phyloP scores from a whole-genome alignment of 768 basidiomycete species.

The Amanita muscaria region DNA sequence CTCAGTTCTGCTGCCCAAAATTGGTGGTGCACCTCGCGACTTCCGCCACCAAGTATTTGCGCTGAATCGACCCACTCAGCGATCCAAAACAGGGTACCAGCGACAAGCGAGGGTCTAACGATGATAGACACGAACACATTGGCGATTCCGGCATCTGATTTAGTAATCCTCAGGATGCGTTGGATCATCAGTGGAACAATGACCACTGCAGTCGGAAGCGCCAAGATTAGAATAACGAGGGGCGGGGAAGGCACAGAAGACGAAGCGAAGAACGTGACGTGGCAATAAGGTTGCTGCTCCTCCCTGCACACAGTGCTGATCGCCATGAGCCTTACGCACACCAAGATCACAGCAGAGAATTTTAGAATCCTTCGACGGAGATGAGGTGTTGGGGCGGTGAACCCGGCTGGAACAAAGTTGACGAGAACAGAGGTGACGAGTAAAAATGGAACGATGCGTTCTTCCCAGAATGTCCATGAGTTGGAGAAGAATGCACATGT shows the following conservation, averaged over 20 bases:
- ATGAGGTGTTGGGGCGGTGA: constrained; percentile 57
- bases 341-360: constrained; percentile 57
- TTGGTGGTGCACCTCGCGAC: constrained; percentile 14
- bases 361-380: constrained; percentile 71
- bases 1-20: constrained; percentile 34
- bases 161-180: constrained; percentile 52
- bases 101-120: constrained; percentile 48
- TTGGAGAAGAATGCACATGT: constrained; percentile 79
- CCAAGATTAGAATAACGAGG: constrained; percentile 43
- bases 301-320: constrained; percentile 87
- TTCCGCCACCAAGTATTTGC: constrained; percentile 29
- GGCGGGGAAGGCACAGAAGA: constrained; percentile 63
- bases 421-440: constrained; percentile 56
- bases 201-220: constrained; percentile 42
- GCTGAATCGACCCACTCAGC: constrained; percentile 72
- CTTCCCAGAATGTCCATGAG: constrained; percentile 98
- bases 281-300: constrained; percentile 87
- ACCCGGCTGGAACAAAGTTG: constrained; percentile 42
- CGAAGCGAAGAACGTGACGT: constrained; percentile 82
- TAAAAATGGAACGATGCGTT: constrained; percentile 71
- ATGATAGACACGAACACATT: constrained; percentile 50
- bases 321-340: constrained; percentile 67
- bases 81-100: constrained; percentile 64
- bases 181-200: constrained; percentile 47
- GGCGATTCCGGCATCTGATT: constrained; percentile 70